Evolutionary conservation across 1,284 basidiomycete species (phyloP).

Genomic region (Ceratobasidium sp.): DNA sequence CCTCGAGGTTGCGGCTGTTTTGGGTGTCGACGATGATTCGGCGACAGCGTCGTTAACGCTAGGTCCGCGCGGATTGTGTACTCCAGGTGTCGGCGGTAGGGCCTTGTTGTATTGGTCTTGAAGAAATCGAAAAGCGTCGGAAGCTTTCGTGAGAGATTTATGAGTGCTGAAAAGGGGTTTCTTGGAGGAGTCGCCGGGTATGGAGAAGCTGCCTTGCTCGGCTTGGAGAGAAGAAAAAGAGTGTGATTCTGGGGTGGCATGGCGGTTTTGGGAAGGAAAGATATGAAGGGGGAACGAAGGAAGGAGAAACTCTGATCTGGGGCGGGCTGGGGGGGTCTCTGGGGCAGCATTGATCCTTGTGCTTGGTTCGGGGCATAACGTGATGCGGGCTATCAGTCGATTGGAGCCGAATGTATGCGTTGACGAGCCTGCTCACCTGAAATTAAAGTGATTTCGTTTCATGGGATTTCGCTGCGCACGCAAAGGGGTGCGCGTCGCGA

Average conservation of each 20-base stretch:
- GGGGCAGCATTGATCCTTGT: slow-evolving; percentile 32
- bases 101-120: slow-evolving; percentile 26
- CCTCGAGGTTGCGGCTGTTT: slow-evolving; percentile 11
- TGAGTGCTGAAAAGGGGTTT: slow-evolving; percentile 39
- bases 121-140: slow-evolving; percentile 42
- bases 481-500: not conserved
- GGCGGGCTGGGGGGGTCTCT: slow-evolving; percentile 22
- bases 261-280: slow-evolving; percentile 25
- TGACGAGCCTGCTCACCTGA: slow-evolving; percentile 16
- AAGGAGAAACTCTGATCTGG: slow-evolving; percentile 35
- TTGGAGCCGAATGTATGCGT: slow-evolving; percentile 37
- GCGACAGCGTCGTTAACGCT: slow-evolving; percentile 42
- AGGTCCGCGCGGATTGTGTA: slow-evolving; percentile 25
- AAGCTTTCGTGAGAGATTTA: slow-evolving; percentile 41
- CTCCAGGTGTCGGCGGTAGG: slow-evolving; percentile 36
- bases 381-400: slow-evolving; percentile 25
- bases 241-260: slow-evolving; percentile 41
- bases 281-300: slow-evolving; percentile 39
- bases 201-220: slow-evolving; percentile 41
- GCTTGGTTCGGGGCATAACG: slow-evolving; percentile 21
- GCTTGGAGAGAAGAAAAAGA: slow-evolving; percentile 41
- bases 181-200: slow-evolving; percentile 35
- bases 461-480: not conserved
- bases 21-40: slow-evolving; percentile 32
- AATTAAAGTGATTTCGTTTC: slow-evolving; percentile 2